phyloP scores from a whole-genome alignment of 345 rosid species.

The Brassica carinata region DNA sequence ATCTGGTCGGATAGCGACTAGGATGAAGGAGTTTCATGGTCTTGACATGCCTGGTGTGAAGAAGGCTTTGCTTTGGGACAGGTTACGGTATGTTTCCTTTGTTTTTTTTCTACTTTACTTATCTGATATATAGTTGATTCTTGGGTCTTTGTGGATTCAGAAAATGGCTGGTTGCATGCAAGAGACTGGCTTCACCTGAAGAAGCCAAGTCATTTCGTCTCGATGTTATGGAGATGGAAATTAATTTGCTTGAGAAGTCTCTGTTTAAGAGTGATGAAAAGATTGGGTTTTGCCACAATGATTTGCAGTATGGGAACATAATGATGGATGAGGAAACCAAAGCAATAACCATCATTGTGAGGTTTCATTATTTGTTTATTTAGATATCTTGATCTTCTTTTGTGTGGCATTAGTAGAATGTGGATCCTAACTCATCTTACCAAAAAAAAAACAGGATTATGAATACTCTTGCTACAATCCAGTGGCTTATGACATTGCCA shows the following conservation, averaged over 20 bases:
- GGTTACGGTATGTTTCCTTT: constrained; percentile 59
- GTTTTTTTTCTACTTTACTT: not conserved
- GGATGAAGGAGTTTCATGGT: constrained; percentile 81
- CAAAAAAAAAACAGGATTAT: constrained; percentile 58
- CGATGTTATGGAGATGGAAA: constrained; percentile 66
- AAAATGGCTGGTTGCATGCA: constrained; percentile 70
- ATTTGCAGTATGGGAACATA: constrained; percentile 94
- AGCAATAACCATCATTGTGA: constrained; percentile 85
- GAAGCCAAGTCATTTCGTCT: constrained; percentile 67
- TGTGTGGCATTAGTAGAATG: not conserved
- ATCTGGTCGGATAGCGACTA: constrained; percentile 75
- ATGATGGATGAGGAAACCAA: constrained; percentile 88
- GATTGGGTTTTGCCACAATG: constrained; percentile 89
- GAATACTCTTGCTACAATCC: constrained; percentile 92
- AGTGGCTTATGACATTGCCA: constrained; percentile 86
- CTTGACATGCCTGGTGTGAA: constrained; percentile 76
- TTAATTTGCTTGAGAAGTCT: constrained; percentile 56
- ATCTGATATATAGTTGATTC: no score
- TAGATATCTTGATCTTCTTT: not conserved
- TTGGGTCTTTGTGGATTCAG: constrained; percentile 37
- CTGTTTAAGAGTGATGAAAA: constrained; percentile 45
- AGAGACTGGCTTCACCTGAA: constrained; percentile 58
- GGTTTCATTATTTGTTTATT: constrained; percentile 32
- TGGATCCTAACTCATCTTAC: not conserved
- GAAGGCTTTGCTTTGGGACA: constrained; percentile 67